Evolutionary conservation across 1,139 yeast genomes (phyloP).

Genomic region (Lodderomyces pseudojiufengensis): DNA sequence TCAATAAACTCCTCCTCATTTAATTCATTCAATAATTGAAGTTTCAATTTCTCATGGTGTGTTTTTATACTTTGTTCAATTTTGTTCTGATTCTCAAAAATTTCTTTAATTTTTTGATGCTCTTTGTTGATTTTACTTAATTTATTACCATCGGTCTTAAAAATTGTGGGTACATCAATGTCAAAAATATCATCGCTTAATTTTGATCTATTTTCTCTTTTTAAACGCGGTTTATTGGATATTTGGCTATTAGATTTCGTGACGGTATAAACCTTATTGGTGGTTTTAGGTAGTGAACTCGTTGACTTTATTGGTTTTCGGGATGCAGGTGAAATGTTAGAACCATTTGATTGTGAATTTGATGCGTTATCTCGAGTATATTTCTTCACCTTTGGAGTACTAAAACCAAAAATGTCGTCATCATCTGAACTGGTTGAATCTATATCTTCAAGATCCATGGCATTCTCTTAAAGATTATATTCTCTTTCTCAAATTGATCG

Average conservation of each 20-base stretch:
- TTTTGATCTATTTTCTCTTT: conserved; percentile 1
- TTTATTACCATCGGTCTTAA: conserved; percentile 24
- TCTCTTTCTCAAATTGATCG: too few species aligned
- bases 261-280: too few species aligned
- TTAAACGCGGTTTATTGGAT: background rate
- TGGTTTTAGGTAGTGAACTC: too few species aligned
- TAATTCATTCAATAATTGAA: conserved; percentile 20
- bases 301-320: too few species aligned
- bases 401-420: conserved; percentile 2
- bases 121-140: conserved; percentile 17
- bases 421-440: conserved; percentile 3
- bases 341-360: too few species aligned
- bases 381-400: too few species aligned
- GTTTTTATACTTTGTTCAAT: conserved; percentile 12
- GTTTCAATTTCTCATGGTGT: conserved; percentile 6
- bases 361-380: too few species aligned
- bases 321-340: too few species aligned
- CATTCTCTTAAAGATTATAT: too few species aligned
- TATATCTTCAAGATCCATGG: conserved; percentile 4
- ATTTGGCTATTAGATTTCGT: too few species aligned
- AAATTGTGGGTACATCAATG: conserved; percentile 24
- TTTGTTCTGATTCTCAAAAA: conserved; percentile 13
- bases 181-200: conserved; percentile 16
- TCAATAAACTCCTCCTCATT: conserved; percentile 14
- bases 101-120: conserved; percentile 14